phyloP scores from a whole-genome alignment of 306 rosid species.

The Vicia villosa region DNA sequence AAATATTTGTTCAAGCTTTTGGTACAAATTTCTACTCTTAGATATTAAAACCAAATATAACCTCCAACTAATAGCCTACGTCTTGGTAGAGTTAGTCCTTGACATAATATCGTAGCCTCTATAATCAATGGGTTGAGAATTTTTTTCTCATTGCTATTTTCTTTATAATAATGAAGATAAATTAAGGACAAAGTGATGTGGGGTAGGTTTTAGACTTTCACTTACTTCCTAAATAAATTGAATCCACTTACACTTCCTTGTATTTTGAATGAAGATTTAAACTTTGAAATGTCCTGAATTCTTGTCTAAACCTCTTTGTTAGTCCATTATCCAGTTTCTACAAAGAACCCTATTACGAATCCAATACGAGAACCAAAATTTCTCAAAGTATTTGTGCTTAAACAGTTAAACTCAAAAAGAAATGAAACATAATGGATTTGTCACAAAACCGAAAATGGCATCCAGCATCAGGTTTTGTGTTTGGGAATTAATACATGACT shows the following conservation, averaged over 20 bases:
- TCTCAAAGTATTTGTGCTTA: conserved; percentile 11
- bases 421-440: not conserved
- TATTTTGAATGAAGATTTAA: too few relatives aligned
- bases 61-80: conserved; percentile 11
- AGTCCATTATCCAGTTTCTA: conserved; percentile 16
- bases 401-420: conserved; percentile 14
- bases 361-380: not conserved
- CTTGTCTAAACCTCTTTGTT: too few relatives aligned
- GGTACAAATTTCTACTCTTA: not conserved
- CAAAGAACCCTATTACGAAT: conserved; percentile 22
- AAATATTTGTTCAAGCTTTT: conserved; percentile 4
- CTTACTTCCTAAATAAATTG: too few relatives aligned
- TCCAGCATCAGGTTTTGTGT: not conserved
- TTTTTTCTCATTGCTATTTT: too few relatives aligned
- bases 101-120: too few relatives aligned
- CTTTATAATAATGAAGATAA: too few relatives aligned
- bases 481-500: not conserved
- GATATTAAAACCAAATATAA: not conserved
- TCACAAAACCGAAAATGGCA: not conserved
- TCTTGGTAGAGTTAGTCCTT: not conserved
- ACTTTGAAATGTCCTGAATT: too few relatives aligned
- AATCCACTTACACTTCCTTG: too few relatives aligned
- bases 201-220: too few relatives aligned
- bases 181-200: too few relatives aligned
- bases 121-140: too few relatives aligned